phyloP scores from a whole-genome alignment of 371 early-diverging fungal genomes.

The Mortierella sp. region DNA sequence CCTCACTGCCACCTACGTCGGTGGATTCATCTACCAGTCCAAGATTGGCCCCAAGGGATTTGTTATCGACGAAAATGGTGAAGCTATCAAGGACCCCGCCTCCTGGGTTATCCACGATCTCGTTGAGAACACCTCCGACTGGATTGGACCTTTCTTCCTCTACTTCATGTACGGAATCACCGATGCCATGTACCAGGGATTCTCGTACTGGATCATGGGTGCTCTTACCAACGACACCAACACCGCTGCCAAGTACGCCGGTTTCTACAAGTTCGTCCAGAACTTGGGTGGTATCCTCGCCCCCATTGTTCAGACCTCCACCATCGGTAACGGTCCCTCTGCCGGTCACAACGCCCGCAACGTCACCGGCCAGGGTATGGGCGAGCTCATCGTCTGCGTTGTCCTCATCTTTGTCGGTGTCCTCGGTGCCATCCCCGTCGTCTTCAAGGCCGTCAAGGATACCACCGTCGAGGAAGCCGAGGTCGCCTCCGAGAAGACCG shows the following conservation, averaged over 20 bases:
- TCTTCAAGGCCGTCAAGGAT: slow-evolving; percentile 54
- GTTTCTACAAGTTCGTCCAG: slow-evolving; percentile 59
- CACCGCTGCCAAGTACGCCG: slow-evolving; percentile 79
- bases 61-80: background rate
- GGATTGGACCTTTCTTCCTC: slow-evolving; percentile 73
- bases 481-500: slow-evolving; percentile 36
- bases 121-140: slow-evolving; percentile 59
- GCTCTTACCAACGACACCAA: slow-evolving; percentile 79
- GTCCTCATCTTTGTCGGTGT: slow-evolving; percentile 49
- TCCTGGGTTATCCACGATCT: slow-evolving; percentile 39
- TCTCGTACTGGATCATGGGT: slow-evolving; percentile 86
- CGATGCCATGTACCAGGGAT: slow-evolving; percentile 81
- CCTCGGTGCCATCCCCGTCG: slow-evolving; percentile 51
- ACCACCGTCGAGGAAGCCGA: slow-evolving; percentile 49
- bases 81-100: slow-evolving; percentile 39
- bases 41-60: slow-evolving; percentile 54
- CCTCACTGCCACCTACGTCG: slow-evolving; percentile 73
- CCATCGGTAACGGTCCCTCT: slow-evolving; percentile 49
- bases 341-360: slow-evolving; percentile 23
- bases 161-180: slow-evolving; percentile 75
- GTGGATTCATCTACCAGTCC: slow-evolving; percentile 72
- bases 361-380: slow-evolving; percentile 41
- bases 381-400: slow-evolving; percentile 45
- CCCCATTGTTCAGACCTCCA: slow-evolving; percentile 51
- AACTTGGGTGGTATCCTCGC: slow-evolving; percentile 57